A percentile compares a stretch with the other conserved stretches of the same genome.
phyloP scores from a whole-genome alignment of 2,329 filamentous ascomycete species.

The Arthrobotrys sinensis region DNA sequence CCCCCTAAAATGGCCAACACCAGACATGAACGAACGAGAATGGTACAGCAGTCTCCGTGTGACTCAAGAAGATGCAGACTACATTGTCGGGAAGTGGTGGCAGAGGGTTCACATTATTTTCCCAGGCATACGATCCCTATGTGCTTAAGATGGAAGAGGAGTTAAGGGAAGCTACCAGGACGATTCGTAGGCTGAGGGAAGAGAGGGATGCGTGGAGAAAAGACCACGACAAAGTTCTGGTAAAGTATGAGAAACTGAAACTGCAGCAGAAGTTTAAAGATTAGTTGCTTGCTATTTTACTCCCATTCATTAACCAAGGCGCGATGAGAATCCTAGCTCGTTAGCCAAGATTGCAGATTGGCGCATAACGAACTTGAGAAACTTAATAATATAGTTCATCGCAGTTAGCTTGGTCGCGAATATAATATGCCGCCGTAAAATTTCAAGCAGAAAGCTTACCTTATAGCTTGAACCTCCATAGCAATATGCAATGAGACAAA shows the following conservation, averaged over 20 bases:
- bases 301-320: too few species aligned
- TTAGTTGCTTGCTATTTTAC: too few species aligned
- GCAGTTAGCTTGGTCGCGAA: too few species aligned
- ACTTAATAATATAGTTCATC: too few species aligned
- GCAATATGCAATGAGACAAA: too few species aligned
- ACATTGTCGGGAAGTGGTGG: not conserved
- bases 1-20: not conserved
- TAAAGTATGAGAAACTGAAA: conserved; percentile 3
- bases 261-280: not conserved
- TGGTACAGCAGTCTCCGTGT: not conserved
- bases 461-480: too few species aligned
- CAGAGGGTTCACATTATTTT: not conserved
- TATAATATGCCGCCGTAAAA: too few species aligned
- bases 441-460: too few species aligned
- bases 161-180: not conserved
- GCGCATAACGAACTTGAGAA: too few species aligned
- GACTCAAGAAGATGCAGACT: not conserved
- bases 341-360: too few species aligned
- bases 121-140: not conserved
- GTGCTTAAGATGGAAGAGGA: not conserved
- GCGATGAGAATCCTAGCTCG: too few species aligned
- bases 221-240: conserved; percentile 7
- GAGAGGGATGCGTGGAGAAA: conserved; percentile 15
- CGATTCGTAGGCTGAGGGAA: not conserved
- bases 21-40: not conserved